Conservation (phyloP, 2,329 filamentous ascomycete species). For the Colletotrichum lini region DNA sequence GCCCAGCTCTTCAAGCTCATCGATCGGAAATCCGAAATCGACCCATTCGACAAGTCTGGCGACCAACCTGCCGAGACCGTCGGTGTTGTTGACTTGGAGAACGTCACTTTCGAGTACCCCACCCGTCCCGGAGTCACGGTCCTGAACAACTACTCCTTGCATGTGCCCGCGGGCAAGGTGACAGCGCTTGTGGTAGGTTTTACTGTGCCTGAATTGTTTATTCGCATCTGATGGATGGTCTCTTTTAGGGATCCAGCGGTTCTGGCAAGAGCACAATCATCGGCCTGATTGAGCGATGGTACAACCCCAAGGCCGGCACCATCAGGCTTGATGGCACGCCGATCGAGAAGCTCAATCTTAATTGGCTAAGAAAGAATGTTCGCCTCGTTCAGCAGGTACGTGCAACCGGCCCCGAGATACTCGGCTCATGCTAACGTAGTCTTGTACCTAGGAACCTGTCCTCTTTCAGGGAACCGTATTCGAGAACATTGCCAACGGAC, state of each 20-base stretch:
- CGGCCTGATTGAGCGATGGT: conserved; percentile 58
- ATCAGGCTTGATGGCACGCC: conserved; percentile 55
- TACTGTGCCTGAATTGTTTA: not conserved
- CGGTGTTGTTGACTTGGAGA: conserved; percentile 56
- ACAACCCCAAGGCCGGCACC: conserved; percentile 51
- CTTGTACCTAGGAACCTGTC: conserved; percentile 51
- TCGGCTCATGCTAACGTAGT: not conserved
- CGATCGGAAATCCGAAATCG: conserved; percentile 54
- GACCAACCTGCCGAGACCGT: conserved; percentile 48
- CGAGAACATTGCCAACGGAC: conserved; percentile 65
- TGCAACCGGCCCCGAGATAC: not conserved
- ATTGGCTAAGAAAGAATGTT: conserved; percentile 56
- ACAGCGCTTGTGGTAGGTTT: conserved; percentile 56
- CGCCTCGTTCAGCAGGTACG: conserved; percentile 55
- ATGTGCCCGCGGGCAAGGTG: conserved; percentile 61
- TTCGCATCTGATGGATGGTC: not conserved
- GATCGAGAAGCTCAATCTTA: conserved; percentile 54
- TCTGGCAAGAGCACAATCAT: conserved; percentile 59
- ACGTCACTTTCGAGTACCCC: conserved; percentile 62
- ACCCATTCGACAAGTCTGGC: conserved; percentile 53
- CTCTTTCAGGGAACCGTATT: conserved; percentile 60
- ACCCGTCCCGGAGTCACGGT: conserved; percentile 59
- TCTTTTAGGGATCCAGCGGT: conserved; percentile 46
- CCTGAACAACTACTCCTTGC: conserved; percentile 57
- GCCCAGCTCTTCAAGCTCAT: conserved; percentile 56